Base-by-base conservation (phyloP, 345 rosid genomes). In the Orychophragmus violaceus region DNA sequence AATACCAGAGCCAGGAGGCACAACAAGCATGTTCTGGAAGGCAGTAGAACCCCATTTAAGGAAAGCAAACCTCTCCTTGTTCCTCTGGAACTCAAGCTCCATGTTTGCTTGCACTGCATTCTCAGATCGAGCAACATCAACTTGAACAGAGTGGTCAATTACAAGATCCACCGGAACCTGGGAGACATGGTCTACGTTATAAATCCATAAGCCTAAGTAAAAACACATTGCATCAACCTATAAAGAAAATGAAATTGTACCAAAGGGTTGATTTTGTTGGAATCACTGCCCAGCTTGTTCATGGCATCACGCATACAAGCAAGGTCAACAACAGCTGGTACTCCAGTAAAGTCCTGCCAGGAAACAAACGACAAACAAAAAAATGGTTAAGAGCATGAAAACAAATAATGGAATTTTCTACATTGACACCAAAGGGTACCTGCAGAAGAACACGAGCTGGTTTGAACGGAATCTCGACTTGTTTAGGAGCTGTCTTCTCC, bases 221-320 rank as follows among this genome's bases (percentile, higher is more conserved):
- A 48, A 54, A 62, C 65, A 64, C 24, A 57, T 27, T 8, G 18
- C 14, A 64, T 14, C 5, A 3, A 19, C 2, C 25, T 9, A 24
- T 63, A 1, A 35, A 14, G 13, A 29, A 16, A 22, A 23, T 27
- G 42, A 24, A 24, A 33, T 54, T 70, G 0, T 66, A 93, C 97
- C 90, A 90, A 76, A 12, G 97, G 98, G 70, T 93, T 93, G 72
- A 93, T 93, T 85, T 93, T 93, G 77, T 71, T 79, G 16, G 96
- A 72, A 72, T 90, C 98, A 82, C 97, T 80, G 29, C 96, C 96
- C 41, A 93, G 87, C 18, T 75, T 88, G 71, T 74, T 82, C 97
- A 93, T 90, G 13, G 98, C 98, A 85, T 93, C 98, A 75, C 98
- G 98, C 98, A 93, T 93, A 58, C 91, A 79, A 65, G 98, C 98